Base-by-base conservation (phyloP, 106 monocot species). In the Acanthochlamys bracteata region DNA sequence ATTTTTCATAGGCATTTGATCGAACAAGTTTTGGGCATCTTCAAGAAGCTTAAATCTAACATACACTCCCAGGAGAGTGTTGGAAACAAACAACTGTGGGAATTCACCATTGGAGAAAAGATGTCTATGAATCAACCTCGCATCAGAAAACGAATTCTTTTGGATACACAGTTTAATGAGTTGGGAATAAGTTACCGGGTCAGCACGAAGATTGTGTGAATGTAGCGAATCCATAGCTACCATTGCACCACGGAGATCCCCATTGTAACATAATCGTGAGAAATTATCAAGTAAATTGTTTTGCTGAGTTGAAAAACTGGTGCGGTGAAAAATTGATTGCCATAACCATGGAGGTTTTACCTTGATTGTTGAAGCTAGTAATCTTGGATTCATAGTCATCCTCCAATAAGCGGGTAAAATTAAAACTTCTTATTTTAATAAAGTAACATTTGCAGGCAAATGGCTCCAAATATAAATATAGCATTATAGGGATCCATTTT, bases 11-110 rank as follows among this genome's bases (percentile, higher is more conserved):
- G 74, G 80, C 87, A 87, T 84, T 68, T 24, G 21, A 0, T 79
- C 82, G 42, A 92, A 92, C 79, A 92, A 24, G 13, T 64, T 15
- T 7, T 74, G 70, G 4, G 92, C 92, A 4, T 87, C 80, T 6
- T 71, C 77, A 0, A 84, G 16, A 26, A 87, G 87, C 11, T 68
- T 51, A 47, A 92, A 75, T 17, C 67, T 81, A 10, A 80, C 55
- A 67, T 82, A 87, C 79, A 82, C 77, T 0, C 55, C 53, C 1
- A 92, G 45, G 46, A 92, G 63, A 17, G 79, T 54, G 61, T 92
- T 92, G 66, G 54, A 63, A 17, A 87, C 67, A 66, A 92, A 92
- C 20, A 81, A 61, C 10, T 59, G 33, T 0, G 73, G 74, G 41
- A 4, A 20, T 4, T 27, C 52, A 22, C 52, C 55, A 52, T 10